These are phyloP conservation scores for Hypomontagnella submonticulosa DNA, from an alignment of 495 filamentous ascomycete genomes.

Conservation along the genomic window DNA sequence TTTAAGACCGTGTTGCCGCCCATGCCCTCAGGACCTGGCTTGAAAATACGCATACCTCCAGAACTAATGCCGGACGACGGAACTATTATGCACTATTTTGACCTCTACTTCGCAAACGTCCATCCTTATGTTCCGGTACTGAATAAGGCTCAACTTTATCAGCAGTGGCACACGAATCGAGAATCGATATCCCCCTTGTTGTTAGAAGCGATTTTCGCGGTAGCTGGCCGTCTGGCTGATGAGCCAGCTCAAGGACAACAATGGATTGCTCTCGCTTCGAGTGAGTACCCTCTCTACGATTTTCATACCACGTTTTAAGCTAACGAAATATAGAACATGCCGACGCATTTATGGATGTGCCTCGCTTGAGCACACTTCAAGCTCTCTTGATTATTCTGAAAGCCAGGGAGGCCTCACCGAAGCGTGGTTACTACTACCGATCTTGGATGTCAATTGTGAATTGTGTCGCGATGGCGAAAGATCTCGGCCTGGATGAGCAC, in stretches of 20 bases:
- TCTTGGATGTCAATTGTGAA: constrained; percentile 98
- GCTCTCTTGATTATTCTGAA: constrained; percentile 89
- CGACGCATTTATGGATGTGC: constrained; percentile 95
- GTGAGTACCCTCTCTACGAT: constrained; percentile 63
- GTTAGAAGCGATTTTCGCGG: constrained; percentile 95
- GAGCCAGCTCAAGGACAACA: constrained; percentile 86
- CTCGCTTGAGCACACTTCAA: constrained; percentile 92
- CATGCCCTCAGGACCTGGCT: constrained; percentile 71
- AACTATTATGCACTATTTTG: constrained; percentile 85
- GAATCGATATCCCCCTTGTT: constrained; percentile 90
- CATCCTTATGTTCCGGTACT: constrained; percentile 97
- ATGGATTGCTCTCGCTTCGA: constrained; percentile 92
- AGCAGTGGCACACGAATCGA: constrained; percentile 90
- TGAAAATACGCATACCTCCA: constrained; percentile 87
- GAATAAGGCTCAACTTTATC: constrained; percentile 84
- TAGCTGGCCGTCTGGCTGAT: constrained; percentile 82
- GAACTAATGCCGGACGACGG: constrained; percentile 94
- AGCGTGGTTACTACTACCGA: constrained; percentile 94
- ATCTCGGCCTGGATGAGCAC: constrained; percentile 92
- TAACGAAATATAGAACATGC: constrained; percentile 74
- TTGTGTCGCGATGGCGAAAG: constrained; percentile 90
- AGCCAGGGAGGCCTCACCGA: constrained; percentile 89
- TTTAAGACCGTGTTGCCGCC: constrained; percentile 71
- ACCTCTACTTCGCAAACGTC: constrained; percentile 90
- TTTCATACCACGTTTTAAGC: neutral